Percentiles rank a stretch among this genome's conserved stretches.
These are phyloP conservation scores for Neurospora sp. DNA, from an alignment of 495 filamentous ascomycete genomes.

Conservation along the genomic window DNA sequence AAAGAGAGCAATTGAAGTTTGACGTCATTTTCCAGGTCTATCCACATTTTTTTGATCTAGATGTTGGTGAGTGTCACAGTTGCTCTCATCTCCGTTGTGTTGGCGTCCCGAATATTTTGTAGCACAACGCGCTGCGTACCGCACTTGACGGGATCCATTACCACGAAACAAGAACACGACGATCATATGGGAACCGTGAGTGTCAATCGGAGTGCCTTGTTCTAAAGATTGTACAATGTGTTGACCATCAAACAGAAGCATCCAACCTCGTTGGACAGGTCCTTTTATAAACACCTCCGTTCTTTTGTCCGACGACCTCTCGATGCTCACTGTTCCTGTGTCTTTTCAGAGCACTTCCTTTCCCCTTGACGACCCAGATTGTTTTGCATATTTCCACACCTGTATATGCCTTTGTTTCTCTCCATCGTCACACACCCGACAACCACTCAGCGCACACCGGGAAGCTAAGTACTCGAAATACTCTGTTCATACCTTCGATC, in stretches of 20 bases:
- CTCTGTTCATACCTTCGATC: not conserved
- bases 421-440: too few species aligned
- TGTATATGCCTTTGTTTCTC: not conserved
- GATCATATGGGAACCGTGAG: not conserved
- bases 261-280: not conserved
- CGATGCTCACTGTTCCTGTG: not conserved
- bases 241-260: not conserved
- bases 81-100: not conserved
- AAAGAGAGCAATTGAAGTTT: not conserved
- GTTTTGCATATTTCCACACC: not conserved
- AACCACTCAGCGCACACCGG: too few species aligned
- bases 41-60: too few species aligned
- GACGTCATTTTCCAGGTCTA: not conserved
- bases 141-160: not conserved
- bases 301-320: not conserved
- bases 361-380: not conserved
- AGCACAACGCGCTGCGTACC: not conserved
- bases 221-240: not conserved
- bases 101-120: not conserved
- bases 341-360: not conserved
- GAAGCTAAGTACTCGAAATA: not conserved
- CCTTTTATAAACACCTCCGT: not conserved
- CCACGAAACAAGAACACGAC: too few species aligned
- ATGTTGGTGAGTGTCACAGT: not conserved
- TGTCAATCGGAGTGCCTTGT: too few species aligned